Percentiles rank a stretch among this genome's conserved stretches.
Conservation (phyloP, 495 filamentous ascomycete species). For the Aspergillus taichungensis region DNA sequence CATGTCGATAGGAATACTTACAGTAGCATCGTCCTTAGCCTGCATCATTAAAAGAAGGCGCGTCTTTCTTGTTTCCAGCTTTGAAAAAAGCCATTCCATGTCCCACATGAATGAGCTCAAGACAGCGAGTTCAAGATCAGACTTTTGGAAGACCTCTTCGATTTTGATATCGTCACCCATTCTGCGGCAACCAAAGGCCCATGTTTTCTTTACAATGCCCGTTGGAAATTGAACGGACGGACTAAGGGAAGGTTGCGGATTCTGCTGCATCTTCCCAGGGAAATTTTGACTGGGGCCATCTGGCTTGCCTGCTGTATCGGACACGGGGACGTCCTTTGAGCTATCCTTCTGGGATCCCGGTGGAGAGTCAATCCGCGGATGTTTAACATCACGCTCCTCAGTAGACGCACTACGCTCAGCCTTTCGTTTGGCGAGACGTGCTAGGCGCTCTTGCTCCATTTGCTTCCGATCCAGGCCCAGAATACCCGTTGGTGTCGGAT, state of each 20-base stretch:
- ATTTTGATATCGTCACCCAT: constrained; percentile 70
- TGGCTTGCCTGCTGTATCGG: background rate
- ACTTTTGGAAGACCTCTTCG: constrained; percentile 75
- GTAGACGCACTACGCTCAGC: constrained; percentile 16
- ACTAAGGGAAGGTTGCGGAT: constrained; percentile 9
- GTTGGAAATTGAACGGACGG: constrained; percentile 50
- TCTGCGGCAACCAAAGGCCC: constrained; percentile 48
- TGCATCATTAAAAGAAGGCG: constrained; percentile 63
- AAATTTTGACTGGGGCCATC: background rate
- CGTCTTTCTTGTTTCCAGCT: constrained; percentile 44
- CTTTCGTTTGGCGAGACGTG: constrained; percentile 55
- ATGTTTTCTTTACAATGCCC: constrained; percentile 79
- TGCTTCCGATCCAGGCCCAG: constrained; percentile 61
- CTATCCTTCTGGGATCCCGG: constrained; percentile 1
- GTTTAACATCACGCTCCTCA: constrained; percentile 15
- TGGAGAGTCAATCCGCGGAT: constrained; percentile 5
- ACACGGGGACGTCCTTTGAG: background rate
- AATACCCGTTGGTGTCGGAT: constrained; percentile 15
- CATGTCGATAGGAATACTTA: constrained; percentile 15
- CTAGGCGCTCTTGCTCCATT: constrained; percentile 82
- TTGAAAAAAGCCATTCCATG: constrained; percentile 58
- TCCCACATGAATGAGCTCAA: constrained; percentile 87
- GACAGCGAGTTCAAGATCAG: constrained; percentile 63
- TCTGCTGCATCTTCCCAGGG: background rate
- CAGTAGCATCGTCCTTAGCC: constrained; percentile 49